These are phyloP conservation scores for Ogataea degrootiae DNA, from an alignment of 805 yeast species.

Conservation along the genomic window DNA sequence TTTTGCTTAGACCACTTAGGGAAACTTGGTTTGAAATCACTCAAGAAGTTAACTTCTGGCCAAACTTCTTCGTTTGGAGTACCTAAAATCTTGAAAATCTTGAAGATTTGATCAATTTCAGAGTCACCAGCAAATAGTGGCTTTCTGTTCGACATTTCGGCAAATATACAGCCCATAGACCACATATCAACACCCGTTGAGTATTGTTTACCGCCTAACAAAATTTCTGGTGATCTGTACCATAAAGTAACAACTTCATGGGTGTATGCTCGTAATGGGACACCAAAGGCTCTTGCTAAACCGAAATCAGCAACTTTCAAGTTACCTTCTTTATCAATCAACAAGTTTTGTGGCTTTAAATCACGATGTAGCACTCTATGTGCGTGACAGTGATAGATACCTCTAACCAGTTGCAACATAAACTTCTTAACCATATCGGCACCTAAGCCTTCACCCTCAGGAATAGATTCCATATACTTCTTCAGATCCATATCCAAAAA, in stretches of 20 bases:
- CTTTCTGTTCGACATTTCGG: constrained; percentile 94
- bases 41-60: constrained; percentile 90
- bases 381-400: constrained; percentile 89
- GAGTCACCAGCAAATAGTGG: constrained; percentile 97
- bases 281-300: constrained; percentile 94
- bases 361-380: constrained; percentile 94
- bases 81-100: constrained; percentile 88
- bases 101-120: constrained; percentile 93
- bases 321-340: constrained; percentile 93
- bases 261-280: constrained; percentile 92
- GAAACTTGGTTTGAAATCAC: constrained; percentile 90
- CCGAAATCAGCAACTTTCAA: constrained; percentile 91
- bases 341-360: constrained; percentile 90
- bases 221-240: constrained; percentile 96
- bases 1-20: constrained; percentile 83
- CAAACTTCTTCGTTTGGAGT: constrained; percentile 90
- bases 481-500: constrained; percentile 91
- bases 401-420: constrained; percentile 86
- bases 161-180: constrained; percentile 97
- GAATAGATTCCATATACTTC: constrained; percentile 93
- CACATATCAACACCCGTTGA: constrained; percentile 98
- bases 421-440: constrained; percentile 87
- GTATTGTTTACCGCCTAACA: constrained; percentile 94
- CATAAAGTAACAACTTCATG: constrained; percentile 97
- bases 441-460: constrained; percentile 86